Conservation (phyloP, 2,329 filamentous ascomycete genomes). For the Graphium sp. region DNA sequence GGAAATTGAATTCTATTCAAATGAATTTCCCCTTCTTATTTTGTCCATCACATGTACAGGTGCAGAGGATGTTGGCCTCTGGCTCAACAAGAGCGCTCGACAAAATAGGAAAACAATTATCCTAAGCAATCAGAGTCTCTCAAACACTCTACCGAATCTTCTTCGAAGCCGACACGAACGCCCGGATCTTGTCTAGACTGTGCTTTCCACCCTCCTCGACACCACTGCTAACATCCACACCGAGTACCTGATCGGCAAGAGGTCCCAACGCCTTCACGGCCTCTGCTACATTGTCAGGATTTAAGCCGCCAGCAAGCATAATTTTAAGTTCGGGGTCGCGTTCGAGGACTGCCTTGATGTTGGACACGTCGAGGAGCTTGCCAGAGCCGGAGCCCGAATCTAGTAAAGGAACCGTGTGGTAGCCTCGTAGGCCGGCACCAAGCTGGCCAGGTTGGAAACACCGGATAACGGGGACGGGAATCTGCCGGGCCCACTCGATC, state of each 20-base stretch:
- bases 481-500: constrained; percentile 74
- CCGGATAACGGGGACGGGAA: constrained; percentile 82
- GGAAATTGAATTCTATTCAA: too few relatives aligned
- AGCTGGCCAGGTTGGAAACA: constrained; percentile 64
- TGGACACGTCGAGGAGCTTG: constrained; percentile 53
- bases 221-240: constrained; percentile 87
- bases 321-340: constrained; percentile 56
- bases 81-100: too few relatives aligned
- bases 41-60: too few relatives aligned
- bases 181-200: constrained; percentile 61
- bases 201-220: constrained; percentile 76
- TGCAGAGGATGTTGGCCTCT: too few relatives aligned
- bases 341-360: constrained; percentile 49
- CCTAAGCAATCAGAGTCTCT: too few relatives aligned
- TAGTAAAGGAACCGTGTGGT: constrained; percentile 68
- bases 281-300: constrained; percentile 58
- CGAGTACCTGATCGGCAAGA: constrained; percentile 47
- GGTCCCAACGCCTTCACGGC: constrained; percentile 47
- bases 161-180: constrained; percentile 66
- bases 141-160: constrained; percentile 30
- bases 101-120: too few relatives aligned
- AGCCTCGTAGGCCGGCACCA: constrained; percentile 59
- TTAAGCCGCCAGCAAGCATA: constrained; percentile 72
- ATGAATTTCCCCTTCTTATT: too few relatives aligned
- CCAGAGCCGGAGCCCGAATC: constrained; percentile 82